Percentiles rank a stretch among this genome's conserved stretches.
These are phyloP conservation scores for Phytophthora brassicae DNA, from an alignment of 352 stramenopile species.

Conservation along the genomic window DNA sequence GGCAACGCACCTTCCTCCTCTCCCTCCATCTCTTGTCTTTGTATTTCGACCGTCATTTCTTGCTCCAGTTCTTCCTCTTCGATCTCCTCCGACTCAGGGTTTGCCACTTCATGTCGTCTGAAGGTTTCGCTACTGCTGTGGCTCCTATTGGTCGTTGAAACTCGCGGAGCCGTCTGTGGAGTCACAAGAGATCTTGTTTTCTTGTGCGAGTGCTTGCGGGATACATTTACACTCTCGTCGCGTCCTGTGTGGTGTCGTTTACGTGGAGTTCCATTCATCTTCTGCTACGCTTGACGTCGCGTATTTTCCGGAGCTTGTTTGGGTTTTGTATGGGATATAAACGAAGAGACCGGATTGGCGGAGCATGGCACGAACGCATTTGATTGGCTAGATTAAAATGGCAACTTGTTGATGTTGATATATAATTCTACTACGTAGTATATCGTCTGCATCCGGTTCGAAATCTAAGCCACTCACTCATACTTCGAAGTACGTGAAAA, in stretches of 20 bases:
- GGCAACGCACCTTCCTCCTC: conserved; percentile 54
- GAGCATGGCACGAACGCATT: conserved; percentile 12
- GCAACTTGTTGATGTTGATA: no score
- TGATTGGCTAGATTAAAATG: conserved; percentile 19
- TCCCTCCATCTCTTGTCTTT: conserved; percentile 37
- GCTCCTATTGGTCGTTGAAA: conserved; percentile 8
- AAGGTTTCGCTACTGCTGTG: conserved; percentile 5
- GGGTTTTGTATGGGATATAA: not conserved
- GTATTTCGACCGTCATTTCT: not conserved
- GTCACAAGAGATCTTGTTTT: conserved; percentile 23
- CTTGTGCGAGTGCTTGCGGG: conserved; percentile 37
- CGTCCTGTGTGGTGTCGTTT: conserved; percentile 38
- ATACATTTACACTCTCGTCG: conserved; percentile 17
- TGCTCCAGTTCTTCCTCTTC: conserved; percentile 33
- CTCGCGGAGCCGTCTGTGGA: conserved; percentile 13
- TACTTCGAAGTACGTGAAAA: conserved; percentile 26
- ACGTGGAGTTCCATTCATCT: conserved; percentile 53
- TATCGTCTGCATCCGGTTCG: conserved; percentile 6
- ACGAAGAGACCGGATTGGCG: conserved; percentile 8
- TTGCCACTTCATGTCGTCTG: conserved; percentile 14
- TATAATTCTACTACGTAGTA: no score
- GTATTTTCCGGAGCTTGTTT: not conserved
- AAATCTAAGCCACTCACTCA: conserved; percentile 30
- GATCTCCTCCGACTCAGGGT: conserved; percentile 40
- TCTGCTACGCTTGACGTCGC: not conserved